Base-by-base conservation (phyloP, 1,139 yeast species). In the Kodamaea derodonti region DNA sequence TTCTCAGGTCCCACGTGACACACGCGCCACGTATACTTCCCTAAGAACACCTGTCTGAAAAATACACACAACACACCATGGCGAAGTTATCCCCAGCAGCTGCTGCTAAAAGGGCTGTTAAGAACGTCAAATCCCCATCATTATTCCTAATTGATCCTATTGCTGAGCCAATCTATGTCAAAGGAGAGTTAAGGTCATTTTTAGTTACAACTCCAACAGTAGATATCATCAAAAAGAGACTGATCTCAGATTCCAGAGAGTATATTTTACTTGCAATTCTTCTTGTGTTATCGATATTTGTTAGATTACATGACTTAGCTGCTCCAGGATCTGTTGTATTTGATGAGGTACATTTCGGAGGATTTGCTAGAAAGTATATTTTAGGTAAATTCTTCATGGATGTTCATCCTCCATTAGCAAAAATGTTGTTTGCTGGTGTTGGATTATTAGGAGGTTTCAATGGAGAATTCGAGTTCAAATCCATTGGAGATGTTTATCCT, bases 351-450 rank as follows among this genome's bases (percentile, higher is more conserved):
- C 54, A 51, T 45, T 61, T 68, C 33, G 94, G 94, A 38, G 86
- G 85, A 15, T 83, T 83, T 60, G 85, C 94, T 27, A 67, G 76
- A 41, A 80, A 83, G 54, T 85, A 85, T 61, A 79, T 85, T 42
- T 64, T 70, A 44, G 88, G 92, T 26, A 62, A 62, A 14, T 85
- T 72, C 60, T 87, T 88, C 63, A 82, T 88, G 85, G 96, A 88
- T 60, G 95, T 87, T 36, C 96, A 88, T 58, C 97, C 97, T 18
- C 97, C 97, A 4, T 71, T 87, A 52, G 95, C 95, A 32, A 87
- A 87, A 61, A 79, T 88, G 85, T 62, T 88, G 38, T 84, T 76
- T 60, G 95, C 95, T 2, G 86, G 84, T 27, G 78, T 85, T 30
- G 90, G 78, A 1, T 61, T 73, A 30, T 44, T 84, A 20, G 87